A percentile compares a stretch with the other conserved stretches of the same genome.
phyloP scores from a whole-genome alignment of 176 grass and related monocot genomes.

The Neostapfia colusana region DNA sequence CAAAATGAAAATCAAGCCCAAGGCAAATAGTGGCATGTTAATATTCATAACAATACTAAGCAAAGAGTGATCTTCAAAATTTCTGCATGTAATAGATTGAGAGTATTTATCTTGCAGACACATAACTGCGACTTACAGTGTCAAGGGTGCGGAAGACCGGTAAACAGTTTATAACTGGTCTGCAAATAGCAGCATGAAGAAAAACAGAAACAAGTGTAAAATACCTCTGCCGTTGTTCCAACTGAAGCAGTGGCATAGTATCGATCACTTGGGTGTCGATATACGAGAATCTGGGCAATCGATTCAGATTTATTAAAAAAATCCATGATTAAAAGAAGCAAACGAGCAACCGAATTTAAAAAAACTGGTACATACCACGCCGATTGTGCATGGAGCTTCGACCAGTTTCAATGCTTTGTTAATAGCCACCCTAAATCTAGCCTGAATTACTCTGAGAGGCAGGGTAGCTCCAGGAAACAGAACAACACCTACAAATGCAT shows the following conservation, averaged over 20 bases:
- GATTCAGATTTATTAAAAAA: slow-evolving; percentile 13
- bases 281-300: slow-evolving; percentile 64
- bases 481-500: slow-evolving; percentile 67
- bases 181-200: slow-evolving; percentile 26
- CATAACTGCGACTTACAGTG: background rate
- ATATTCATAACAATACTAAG: background rate
- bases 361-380: slow-evolving; percentile 66
- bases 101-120: background rate
- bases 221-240: slow-evolving; percentile 98
- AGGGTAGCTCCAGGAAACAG: slow-evolving; percentile 93
- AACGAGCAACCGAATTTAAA: slow-evolving; percentile 8
- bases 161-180: background rate
- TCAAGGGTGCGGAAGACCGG: background rate
- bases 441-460: slow-evolving; percentile 78
- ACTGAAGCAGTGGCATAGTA: slow-evolving; percentile 53
- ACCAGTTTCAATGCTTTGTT: slow-evolving; percentile 69
- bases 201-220: slow-evolving; percentile 16
- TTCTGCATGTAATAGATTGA: background rate
- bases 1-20: background rate
- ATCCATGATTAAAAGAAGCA: slow-evolving; percentile 26
- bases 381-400: slow-evolving; percentile 75
- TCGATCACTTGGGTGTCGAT: slow-evolving; percentile 36
- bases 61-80: slow-evolving; percentile 7
- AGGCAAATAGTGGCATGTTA: background rate
- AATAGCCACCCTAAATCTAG: slow-evolving; percentile 65